Conservation (phyloP, 129 eudicot species). For the Pittosporum tobira region DNA sequence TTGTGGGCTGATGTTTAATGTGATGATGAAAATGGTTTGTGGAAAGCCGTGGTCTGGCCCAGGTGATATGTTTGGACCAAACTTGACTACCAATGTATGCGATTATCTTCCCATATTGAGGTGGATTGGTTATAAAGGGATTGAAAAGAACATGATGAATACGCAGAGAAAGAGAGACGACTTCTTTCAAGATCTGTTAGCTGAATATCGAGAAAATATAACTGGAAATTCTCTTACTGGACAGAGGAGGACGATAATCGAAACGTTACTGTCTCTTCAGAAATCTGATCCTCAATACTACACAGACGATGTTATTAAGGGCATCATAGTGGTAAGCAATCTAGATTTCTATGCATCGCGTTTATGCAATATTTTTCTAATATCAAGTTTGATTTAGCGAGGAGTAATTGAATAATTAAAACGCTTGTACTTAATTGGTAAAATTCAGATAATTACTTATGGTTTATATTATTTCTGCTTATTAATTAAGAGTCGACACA, state of each 20-base stretch:
- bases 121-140: constrained; percentile 8
- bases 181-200: constrained; percentile 1
- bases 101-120: constrained; percentile 4
- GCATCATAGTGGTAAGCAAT: constrained; percentile 7
- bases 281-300: constrained; percentile 12
- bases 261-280: constrained; percentile 5
- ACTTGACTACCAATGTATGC: neutral
- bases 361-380: neutral
- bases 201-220: neutral
- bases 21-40: constrained; percentile 7
- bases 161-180: neutral
- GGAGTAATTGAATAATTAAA: too few relatives aligned
- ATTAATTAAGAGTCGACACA: too few relatives aligned
- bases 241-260: constrained; percentile 4
- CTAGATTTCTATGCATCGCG: neutral
- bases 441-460: neutral
- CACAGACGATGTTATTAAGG: constrained; percentile 11
- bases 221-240: neutral
- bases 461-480: neutral
- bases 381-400: too few relatives aligned
- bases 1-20: neutral
- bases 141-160: neutral
- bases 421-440: neutral
- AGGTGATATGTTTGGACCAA: neutral
- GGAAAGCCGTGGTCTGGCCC: constrained; percentile 5